phyloP scores from a whole-genome alignment of 805 yeast genomes.

The Pichia exigua region DNA sequence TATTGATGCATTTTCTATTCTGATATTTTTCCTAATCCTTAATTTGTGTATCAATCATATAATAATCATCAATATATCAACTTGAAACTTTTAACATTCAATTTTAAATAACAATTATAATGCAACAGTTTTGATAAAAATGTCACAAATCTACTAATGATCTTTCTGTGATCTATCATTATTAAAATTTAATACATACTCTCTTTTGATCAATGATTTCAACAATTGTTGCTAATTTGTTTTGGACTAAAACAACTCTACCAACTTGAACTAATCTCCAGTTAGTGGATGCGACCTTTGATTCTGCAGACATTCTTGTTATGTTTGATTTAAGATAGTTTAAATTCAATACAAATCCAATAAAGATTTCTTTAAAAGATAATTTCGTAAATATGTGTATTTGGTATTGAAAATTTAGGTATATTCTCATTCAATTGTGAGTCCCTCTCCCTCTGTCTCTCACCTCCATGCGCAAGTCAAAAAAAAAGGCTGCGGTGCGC shows the following conservation, averaged over 20 bases:
- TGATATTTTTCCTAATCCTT: too few species aligned
- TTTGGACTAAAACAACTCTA: constrained; percentile 92
- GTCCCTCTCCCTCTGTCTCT: background rate
- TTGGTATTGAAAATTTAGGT: background rate
- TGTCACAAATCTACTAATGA: too few species aligned
- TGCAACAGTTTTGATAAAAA: too few species aligned
- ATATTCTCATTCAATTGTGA: background rate
- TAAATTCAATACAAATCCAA: background rate
- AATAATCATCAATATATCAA: too few species aligned
- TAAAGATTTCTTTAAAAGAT: background rate
- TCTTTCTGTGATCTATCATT: too few species aligned
- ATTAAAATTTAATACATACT: constrained; percentile 54
- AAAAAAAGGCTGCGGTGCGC: background rate
- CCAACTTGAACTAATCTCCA: constrained; percentile 99
- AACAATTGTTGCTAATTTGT: constrained; percentile 93
- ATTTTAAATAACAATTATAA: too few species aligned
- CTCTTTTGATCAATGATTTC: constrained; percentile 99
- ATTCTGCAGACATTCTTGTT: constrained; percentile 42
- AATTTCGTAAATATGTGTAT: background rate
- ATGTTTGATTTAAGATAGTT: background rate
- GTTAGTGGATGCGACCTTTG: constrained; percentile 83
- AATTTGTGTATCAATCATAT: too few species aligned
- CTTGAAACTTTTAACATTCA: too few species aligned
- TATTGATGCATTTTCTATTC: too few species aligned
- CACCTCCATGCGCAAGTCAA: background rate